phyloP scores from a whole-genome alignment of 495 filamentous ascomycete species.

The Friedmanniomyces endolithicus region DNA sequence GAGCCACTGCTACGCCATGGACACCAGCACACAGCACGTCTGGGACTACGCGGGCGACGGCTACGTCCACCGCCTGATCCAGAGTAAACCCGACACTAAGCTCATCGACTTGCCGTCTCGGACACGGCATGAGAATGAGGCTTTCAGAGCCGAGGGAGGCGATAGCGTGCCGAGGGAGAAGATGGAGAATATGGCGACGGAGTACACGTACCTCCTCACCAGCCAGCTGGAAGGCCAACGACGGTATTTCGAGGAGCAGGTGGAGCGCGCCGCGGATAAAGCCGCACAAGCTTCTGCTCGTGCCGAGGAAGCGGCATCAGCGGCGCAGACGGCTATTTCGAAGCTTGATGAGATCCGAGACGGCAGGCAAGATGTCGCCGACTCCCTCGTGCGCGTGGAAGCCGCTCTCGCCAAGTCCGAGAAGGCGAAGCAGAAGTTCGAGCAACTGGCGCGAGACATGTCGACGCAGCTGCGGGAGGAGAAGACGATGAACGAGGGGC shows the following conservation, averaged over 20 bases:
- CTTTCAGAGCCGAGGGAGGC: conserved; percentile 31
- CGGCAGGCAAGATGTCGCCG: conserved; percentile 41
- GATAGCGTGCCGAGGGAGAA: conserved; percentile 84
- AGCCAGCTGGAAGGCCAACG: conserved; percentile 85
- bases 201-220: conserved; percentile 88
- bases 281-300: conserved; percentile 57
- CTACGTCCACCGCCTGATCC: conserved; percentile 91
- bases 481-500: conserved; percentile 63
- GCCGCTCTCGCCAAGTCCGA: conserved; percentile 56
- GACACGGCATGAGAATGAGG: conserved; percentile 28
- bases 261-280: conserved; percentile 85
- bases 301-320: conserved; percentile 47
- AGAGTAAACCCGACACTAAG: conserved; percentile 72
- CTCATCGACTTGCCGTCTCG: conserved; percentile 63
- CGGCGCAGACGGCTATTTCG: conserved; percentile 40
- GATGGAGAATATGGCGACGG: conserved; percentile 78
- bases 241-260: conserved; percentile 85
- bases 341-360: conserved; percentile 43
- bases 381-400: conserved; percentile 54
- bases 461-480: conserved; percentile 76
- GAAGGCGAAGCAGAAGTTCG: conserved; percentile 54
- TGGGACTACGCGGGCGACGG: conserved; percentile 95
- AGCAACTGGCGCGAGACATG: conserved; percentile 60
- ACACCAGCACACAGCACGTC: conserved; percentile 81
- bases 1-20: conserved; percentile 80